These are phyloP conservation scores for Insectozyma bohioensis DNA, from an alignment of 1,139 yeast species.

Conservation along the genomic window DNA sequence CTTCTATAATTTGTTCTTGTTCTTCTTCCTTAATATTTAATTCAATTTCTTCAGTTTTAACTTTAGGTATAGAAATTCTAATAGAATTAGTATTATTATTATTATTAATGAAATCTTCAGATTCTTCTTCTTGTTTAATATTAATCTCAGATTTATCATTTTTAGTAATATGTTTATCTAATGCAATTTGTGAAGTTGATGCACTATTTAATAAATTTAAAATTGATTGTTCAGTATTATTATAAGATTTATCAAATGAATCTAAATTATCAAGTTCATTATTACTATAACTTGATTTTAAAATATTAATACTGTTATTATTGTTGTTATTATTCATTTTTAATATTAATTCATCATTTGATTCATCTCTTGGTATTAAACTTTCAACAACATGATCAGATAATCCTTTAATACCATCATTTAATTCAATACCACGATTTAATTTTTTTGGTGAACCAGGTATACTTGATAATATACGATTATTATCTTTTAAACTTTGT, in stretches of 20 bases:
- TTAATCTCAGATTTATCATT: too few species aligned
- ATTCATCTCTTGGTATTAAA: constrained; percentile 26
- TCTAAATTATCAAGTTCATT: constrained; percentile 15
- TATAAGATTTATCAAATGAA: constrained; percentile 40
- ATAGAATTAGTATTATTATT: too few species aligned
- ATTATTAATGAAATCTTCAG: too few species aligned
- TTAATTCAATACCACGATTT: constrained; percentile 34
- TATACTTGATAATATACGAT: constrained; percentile 32
- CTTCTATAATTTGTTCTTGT: neutral
- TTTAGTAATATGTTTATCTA: too few species aligned
- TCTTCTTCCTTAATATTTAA: too few species aligned
- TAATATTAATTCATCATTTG: constrained; percentile 8
- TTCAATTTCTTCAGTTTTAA: too few species aligned
- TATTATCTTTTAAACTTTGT: constrained; percentile 40
- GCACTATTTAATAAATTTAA: constrained; percentile 36
- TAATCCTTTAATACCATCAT: constrained; percentile 48
- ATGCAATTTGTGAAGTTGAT: constrained; percentile 12
- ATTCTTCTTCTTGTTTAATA: constrained; percentile 1
- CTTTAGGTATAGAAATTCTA: too few species aligned
- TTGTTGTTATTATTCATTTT: too few species aligned
- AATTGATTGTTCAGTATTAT: constrained; percentile 43
- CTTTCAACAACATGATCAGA: constrained; percentile 39
- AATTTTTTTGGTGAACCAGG: constrained; percentile 19
- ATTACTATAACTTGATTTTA: neutral
- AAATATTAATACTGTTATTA: neutral